Conservation (phyloP, 2,329 filamentous ascomycete genomes). For the Parastagonospora nodorum region DNA sequence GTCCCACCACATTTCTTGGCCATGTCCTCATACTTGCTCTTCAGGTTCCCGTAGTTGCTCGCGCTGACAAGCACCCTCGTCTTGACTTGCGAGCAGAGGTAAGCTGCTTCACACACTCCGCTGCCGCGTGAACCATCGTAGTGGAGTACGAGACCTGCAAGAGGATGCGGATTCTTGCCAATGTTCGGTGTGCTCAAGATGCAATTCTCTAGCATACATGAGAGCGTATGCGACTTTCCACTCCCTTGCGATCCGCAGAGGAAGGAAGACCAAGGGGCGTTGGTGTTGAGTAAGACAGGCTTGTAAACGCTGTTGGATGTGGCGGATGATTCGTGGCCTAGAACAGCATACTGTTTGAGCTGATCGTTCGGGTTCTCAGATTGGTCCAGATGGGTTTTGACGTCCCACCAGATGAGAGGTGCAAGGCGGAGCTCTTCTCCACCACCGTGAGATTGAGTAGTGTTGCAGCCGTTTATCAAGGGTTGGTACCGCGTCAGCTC, state of each 20-base stretch:
- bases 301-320: neutral
- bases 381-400: constrained; percentile 2
- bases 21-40: constrained; percentile 12
- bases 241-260: constrained; percentile 66
- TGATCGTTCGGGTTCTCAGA: neutral
- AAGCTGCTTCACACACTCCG: constrained; percentile 20
- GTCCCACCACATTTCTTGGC: constrained; percentile 1
- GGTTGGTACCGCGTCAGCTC: neutral
- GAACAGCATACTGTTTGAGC: constrained; percentile 7
- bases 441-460: neutral
- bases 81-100: constrained; percentile 11
- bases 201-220: constrained; percentile 65
- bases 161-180: constrained; percentile 54
- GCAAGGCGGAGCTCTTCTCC: constrained; percentile 4
- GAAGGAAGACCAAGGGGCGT: constrained; percentile 61
- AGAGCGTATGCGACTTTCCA: constrained; percentile 64
- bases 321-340: constrained; percentile 1
- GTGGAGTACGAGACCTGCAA: constrained; percentile 63
- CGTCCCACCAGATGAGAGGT: constrained; percentile 14
- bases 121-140: constrained; percentile 45
- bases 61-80: constrained; percentile 21
- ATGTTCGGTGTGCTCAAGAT: constrained; percentile 26
- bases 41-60: constrained; percentile 17
- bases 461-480: neutral
- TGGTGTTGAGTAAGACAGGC: constrained; percentile 56